Percentiles rank a stretch among this genome's conserved stretches.
Conservation (phyloP, 805 yeast genomes). For the Candida multigemmis region DNA sequence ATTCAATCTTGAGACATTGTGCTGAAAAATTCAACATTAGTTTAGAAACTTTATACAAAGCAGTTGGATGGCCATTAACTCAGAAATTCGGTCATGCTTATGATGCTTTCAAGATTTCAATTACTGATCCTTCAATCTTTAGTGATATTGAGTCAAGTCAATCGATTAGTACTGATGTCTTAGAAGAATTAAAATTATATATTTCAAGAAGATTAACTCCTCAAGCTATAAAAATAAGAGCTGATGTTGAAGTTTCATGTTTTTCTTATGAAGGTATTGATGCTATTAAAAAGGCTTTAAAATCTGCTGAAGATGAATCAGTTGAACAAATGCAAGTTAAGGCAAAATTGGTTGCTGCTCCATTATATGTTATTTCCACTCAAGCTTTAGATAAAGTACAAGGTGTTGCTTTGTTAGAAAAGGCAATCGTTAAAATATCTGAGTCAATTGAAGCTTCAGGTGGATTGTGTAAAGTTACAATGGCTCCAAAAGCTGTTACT, state of each 20-base stretch:
- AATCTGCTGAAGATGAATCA: constrained; percentile 76
- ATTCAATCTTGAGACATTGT: constrained; percentile 96
- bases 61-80: constrained; percentile 96
- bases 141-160: constrained; percentile 69
- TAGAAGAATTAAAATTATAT: constrained; percentile 79
- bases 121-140: constrained; percentile 84
- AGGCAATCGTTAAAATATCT: constrained; percentile 71
- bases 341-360: constrained; percentile 95
- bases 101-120: constrained; percentile 94
- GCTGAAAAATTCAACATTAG: constrained; percentile 92
- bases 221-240: constrained; percentile 94
- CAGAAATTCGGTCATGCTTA: constrained; percentile 94
- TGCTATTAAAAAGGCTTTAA: constrained; percentile 85
- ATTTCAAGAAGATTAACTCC: constrained; percentile 93
- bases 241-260: constrained; percentile 97
- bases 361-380: constrained; percentile 86
- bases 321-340: constrained; percentile 84
- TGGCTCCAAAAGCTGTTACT: constrained; percentile 98
- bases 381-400: constrained; percentile 86
- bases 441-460: constrained; percentile 63
- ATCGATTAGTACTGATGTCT: constrained; percentile 59
- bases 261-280: constrained; percentile 96
- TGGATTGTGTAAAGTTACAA: constrained; percentile 85
- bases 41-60: constrained; percentile 75
- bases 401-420: constrained; percentile 72